Evolutionary conservation across 2,329 filamentous ascomycete species (phyloP), one percentile per base, ranked within the genome.

Genomic region (Malbranchea cinnamomea): DNA sequence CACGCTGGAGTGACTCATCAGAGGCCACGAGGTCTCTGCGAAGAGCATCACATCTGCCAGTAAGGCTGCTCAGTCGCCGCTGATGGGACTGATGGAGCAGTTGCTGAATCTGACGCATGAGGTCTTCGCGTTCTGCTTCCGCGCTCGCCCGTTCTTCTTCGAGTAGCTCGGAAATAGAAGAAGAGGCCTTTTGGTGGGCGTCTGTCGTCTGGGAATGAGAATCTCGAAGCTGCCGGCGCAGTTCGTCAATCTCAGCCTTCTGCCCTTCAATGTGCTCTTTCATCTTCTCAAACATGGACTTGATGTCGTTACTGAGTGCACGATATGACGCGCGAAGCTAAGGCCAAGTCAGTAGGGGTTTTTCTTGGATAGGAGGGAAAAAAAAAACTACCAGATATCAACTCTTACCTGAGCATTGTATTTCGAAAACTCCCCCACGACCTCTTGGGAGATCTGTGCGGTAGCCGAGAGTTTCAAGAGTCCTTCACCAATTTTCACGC

Each of bases 391-490:
- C 2, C 5, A 5, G 13, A 11, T 12, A 26, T 24, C 17, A 7
- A 33, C 18, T 29, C 53, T 47, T 54, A 63, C 65, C 51, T 74
- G 74, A 28, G 65, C 70, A 51, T 94, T 83, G 46, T 95, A 91
- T n/a, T 69, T 67, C 18, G 74, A 70, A 36, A 98, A 68, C 53
- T 95, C 87, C 35, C 70, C 77, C 35, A 93, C 71, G 27, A 95
- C 85, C 43, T 91, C 87, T 8, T 77, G 79, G 1, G 84, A 83
- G 38, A 95, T 94, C 32, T 78, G 75, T 54, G 87, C 82, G 2
- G 87, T 84, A 6, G 85, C 83, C 7, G 68, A 68, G 13, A 95
- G 72, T 15, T 82, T 75, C 44, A 82, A 76, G 24, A 95, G 63
- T 6, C 85, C 87, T 46, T 84, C 75, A 2, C 82, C 81, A 27